phyloP scores from a whole-genome alignment of 2,329 filamentous ascomycete genomes.

The Penicillium sp. region DNA sequence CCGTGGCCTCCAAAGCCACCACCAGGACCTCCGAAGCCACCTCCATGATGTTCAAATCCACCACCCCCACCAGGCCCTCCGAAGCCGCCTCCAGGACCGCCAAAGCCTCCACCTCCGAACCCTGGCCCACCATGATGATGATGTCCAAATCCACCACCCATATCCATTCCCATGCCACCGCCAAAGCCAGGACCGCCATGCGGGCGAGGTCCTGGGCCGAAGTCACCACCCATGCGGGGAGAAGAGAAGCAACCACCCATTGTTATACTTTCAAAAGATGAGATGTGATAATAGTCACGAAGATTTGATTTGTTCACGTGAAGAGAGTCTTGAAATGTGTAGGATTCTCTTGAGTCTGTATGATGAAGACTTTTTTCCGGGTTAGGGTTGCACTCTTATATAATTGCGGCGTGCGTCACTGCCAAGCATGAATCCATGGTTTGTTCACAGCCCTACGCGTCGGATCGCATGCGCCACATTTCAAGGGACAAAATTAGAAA shows the following conservation, averaged over 20 bases:
- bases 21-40: not conserved
- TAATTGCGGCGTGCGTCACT: not conserved
- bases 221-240: not conserved
- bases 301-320: not conserved
- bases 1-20: not conserved
- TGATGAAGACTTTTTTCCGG: not conserved
- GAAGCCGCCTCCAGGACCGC: not conserved
- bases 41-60: not conserved
- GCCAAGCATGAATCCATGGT: not conserved
- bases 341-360: not conserved
- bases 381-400: not conserved
- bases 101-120: not conserved
- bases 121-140: not conserved
- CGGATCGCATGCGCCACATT: not conserved
- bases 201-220: not conserved
- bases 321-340: not conserved
- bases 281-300: not conserved
- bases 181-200: not conserved
- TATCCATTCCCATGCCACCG: not conserved
- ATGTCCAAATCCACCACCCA: not conserved
- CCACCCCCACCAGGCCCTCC: not conserved
- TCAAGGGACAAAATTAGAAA: not conserved
- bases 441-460: not conserved
- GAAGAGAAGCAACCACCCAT: not conserved
- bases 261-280: not conserved